Conservation (phyloP, 306 rosid species). For the Fagus sylvatica region DNA sequence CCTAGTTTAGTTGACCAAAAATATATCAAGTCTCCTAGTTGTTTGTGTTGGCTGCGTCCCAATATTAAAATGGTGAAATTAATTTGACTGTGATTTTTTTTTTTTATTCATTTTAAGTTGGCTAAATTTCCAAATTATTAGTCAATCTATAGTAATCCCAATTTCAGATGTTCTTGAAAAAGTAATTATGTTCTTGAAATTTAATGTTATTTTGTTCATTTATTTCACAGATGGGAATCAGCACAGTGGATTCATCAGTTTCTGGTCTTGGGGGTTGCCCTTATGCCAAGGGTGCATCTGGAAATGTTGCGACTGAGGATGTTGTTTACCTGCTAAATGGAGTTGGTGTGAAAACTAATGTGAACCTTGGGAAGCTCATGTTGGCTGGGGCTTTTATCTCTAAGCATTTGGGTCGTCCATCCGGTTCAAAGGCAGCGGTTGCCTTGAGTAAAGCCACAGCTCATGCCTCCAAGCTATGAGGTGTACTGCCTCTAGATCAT, state of each 20-base stretch:
- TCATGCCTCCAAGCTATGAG: constrained; percentile 66
- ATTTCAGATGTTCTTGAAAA: neutral
- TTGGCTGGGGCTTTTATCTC: constrained; percentile 82
- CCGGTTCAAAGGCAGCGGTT: constrained; percentile 75
- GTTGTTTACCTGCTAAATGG: constrained; percentile 90
- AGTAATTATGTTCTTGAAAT: neutral
- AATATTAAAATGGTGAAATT: no score
- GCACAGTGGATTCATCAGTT: constrained; percentile 80
- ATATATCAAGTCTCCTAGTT: no score
- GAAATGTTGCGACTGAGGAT: constrained; percentile 94
- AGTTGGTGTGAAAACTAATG: constrained; percentile 68
- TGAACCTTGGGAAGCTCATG: constrained; percentile 71
- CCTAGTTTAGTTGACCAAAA: no score
- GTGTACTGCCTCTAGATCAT: constrained; percentile 26
- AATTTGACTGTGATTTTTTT: no score
- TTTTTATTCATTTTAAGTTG: no score
- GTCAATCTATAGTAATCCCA: no score
- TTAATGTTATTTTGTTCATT: constrained; percentile 13
- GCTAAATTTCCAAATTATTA: no score
- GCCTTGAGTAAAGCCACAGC: constrained; percentile 60
- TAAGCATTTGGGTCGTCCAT: constrained; percentile 70
- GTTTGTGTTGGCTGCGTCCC: no score
- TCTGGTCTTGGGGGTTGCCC: constrained; percentile 99
- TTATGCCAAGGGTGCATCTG: constrained; percentile 90
- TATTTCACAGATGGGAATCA: constrained; percentile 58